Conservation (phyloP, 768 basidiomycete species). For the Suillus bovinus region DNA sequence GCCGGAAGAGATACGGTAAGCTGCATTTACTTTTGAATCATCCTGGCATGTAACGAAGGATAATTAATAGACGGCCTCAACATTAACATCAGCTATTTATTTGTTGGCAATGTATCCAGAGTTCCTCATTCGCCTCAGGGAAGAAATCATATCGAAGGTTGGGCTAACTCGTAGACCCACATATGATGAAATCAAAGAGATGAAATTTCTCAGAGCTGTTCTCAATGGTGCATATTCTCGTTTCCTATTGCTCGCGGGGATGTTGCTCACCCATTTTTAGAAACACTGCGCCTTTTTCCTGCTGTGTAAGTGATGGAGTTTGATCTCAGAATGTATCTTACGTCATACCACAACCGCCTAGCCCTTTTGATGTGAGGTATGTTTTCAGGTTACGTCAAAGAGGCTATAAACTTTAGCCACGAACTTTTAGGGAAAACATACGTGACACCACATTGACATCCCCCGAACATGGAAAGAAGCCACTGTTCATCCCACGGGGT, state of each 20-base stretch:
- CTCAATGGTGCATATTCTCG: conserved; percentile 38
- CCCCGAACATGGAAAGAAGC: conserved; percentile 22
- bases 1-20: conserved; percentile 46
- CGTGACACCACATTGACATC: conserved; percentile 28
- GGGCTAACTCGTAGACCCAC: conserved; percentile 37
- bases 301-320: conserved; percentile 25
- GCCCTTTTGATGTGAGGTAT: conserved; percentile 37
- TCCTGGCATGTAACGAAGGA: neutral
- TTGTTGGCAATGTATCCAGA: conserved; percentile 46
- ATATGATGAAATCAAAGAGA: conserved; percentile 42
- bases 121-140: conserved; percentile 39
- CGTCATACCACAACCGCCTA: conserved; percentile 9
- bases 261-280: conserved; percentile 15
- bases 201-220: conserved; percentile 46
- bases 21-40: neutral
- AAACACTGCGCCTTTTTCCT: conserved; percentile 36
- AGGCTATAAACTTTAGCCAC: neutral
- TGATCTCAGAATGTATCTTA: neutral
- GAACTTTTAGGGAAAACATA: conserved; percentile 20
- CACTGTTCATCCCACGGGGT: conserved; percentile 30
- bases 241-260: neutral
- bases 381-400: neutral
- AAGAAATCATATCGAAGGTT: conserved; percentile 42
- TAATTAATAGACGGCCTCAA: conserved; percentile 40
- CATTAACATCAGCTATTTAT: conserved; percentile 46